These are phyloP conservation scores for Collybia mongolica DNA, from an alignment of 768 basidiomycete species.

Conservation along the genomic window DNA sequence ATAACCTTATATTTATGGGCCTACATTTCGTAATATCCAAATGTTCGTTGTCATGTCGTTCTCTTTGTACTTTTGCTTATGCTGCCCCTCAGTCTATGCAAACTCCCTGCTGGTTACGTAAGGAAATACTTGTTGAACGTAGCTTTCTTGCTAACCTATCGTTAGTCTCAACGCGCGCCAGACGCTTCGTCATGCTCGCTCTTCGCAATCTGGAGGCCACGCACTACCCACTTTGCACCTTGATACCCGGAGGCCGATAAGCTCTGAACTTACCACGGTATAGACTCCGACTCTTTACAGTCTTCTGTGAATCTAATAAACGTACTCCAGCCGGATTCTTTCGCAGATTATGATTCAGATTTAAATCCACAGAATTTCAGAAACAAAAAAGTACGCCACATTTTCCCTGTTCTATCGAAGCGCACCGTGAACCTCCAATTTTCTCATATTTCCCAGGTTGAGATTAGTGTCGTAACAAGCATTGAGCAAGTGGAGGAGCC, in stretches of 20 bases:
- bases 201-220: neutral
- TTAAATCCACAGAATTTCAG: neutral
- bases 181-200: neutral
- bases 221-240: neutral
- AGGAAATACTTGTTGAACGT: neutral
- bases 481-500: slow-evolving; percentile 1
- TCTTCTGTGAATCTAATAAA: too few species aligned
- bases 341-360: neutral
- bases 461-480: slow-evolving; percentile 4
- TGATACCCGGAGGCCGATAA: neutral
- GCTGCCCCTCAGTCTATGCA: slow-evolving; percentile 2
- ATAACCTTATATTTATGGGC: slow-evolving; percentile 9
- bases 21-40: slow-evolving; percentile 10
- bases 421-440: neutral
- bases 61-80: neutral
- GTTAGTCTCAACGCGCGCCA: slow-evolving; percentile 3
- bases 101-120: slow-evolving; percentile 9
- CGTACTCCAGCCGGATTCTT: neutral
- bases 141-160: neutral
- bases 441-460: neutral
- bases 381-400: neutral
- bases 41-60: neutral
- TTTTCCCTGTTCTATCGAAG: neutral
- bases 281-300: too few species aligned
- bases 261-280: too few species aligned